Evolutionary conservation across 352 stramenopile species (phyloP), one percentile per base, ranked within the genome.

Genomic region (Globisporangium camurandrum): DNA sequence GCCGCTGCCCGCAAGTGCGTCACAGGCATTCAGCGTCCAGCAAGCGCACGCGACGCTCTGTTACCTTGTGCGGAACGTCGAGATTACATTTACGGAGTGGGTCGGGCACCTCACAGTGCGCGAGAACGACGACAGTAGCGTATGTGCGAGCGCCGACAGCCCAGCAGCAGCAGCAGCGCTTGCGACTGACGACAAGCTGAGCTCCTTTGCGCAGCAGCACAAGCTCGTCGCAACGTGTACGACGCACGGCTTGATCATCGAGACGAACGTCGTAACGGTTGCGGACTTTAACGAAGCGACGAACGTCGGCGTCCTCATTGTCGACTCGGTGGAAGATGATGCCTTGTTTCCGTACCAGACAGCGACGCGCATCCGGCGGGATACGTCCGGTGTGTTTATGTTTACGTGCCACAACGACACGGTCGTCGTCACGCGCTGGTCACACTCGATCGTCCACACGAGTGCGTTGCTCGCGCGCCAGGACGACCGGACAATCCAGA

Each of bases 81-180:
- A 85, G 57, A 80, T 85, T 59, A 80, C 66, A 43, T 71, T 82
- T 47, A 76, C 73, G 9, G 73, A 85, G 50, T 47, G 37, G 36
- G 27, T 46, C 26, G 39, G 48, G 19, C 48, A 46, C 48, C 46
- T 54, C 19, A 54, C 48, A 3, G 20, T 54, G n/a, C 39, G 37
- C 19, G 48, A 54, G 37, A 54, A 54, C 39, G 49, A 56, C 28
- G 49, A 56, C 4, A 56, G 39, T 24, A n/a, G n/a, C n/a, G n/a
- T n/a, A n/a, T n/a, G n/a, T n/a, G n/a, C n/a, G n/a, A n/a, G n/a
- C n/a, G n/a, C n/a, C n/a, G n/a, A n/a, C n/a, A n/a, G n/a, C n/a
- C n/a, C n/a, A n/a, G n/a, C n/a, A n/a, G n/a, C n/a, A n/a, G n/a
- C n/a, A n/a, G n/a, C 48, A 3, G 20, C 47, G n/a, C 39, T 24